Conservation (phyloP, 129 eudicot genomes). For the Flaveria sonorensis region DNA sequence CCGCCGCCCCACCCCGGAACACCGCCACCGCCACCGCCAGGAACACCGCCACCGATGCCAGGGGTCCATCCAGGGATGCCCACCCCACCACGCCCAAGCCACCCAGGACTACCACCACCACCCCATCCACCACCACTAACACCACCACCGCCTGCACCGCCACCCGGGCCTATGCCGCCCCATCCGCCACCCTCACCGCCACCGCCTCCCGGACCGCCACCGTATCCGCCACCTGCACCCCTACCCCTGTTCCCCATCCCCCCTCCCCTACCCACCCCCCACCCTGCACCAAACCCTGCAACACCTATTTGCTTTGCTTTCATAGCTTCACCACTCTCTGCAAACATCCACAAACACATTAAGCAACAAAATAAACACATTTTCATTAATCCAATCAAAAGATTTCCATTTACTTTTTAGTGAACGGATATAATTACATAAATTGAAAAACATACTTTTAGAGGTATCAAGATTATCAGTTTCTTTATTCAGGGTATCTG, state of each 20-base stretch:
- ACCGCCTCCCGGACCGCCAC: constrained; percentile 30
- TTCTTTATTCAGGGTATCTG: not conserved
- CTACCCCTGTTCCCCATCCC: constrained; percentile 22
- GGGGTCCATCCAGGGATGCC: constrained; percentile 28
- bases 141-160: constrained; percentile 28
- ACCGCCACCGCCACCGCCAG: constrained; percentile 19
- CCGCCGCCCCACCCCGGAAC: constrained; percentile 18
- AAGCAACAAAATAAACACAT: too few relatives aligned
- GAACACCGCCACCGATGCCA: constrained; percentile 19
- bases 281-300: constrained; percentile 32
- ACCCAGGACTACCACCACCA: constrained; percentile 47
- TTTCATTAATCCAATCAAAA: not conserved
- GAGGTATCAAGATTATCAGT: constrained; percentile 5
- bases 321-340: constrained; percentile 28
- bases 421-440: not conserved
- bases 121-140: constrained; percentile 34
- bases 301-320: constrained; percentile 25
- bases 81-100: constrained; percentile 24
- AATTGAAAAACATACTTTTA: constrained; percentile 24
- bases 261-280: constrained; percentile 41
- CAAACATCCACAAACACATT: not conserved
- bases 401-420: not conserved
- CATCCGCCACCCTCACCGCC: constrained; percentile 35
- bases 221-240: constrained; percentile 37
- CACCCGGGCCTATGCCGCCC: constrained; percentile 40